Percentiles rank a stretch among this genome's conserved stretches.
Evolutionary conservation across 2,329 filamentous ascomycete genomes (phyloP).

Genomic region (Xylariales sp.): DNA sequence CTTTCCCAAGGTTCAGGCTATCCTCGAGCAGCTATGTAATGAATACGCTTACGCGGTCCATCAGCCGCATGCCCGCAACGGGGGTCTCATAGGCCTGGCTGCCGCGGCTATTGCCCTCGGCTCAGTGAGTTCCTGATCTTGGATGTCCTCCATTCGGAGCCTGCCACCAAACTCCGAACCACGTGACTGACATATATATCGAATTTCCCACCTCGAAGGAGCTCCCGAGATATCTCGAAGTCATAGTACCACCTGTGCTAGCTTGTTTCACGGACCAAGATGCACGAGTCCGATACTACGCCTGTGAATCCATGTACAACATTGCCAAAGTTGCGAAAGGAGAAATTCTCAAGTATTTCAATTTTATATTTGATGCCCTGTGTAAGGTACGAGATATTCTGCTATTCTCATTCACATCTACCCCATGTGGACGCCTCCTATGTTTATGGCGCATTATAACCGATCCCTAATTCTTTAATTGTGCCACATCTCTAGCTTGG

Average conservation of each 20-base stretch:
- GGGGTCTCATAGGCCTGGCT: slow-evolving; percentile 89
- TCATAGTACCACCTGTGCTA: slow-evolving; percentile 92
- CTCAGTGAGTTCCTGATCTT: slow-evolving; percentile 56
- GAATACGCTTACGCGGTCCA: slow-evolving; percentile 98
- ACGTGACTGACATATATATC: no score
- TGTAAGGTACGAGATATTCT: slow-evolving; percentile 92
- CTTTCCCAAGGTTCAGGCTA: slow-evolving; percentile 74
- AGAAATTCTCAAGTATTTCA: slow-evolving; percentile 95
- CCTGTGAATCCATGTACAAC: slow-evolving; percentile 99
- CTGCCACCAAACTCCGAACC: neutral
- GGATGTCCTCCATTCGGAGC: neutral
- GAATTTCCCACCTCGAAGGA: slow-evolving; percentile 68
- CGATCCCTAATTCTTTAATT: no score
- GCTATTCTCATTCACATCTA: slow-evolving; percentile 7
- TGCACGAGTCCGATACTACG: slow-evolving; percentile 94
- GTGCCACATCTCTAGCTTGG: slow-evolving; percentile 79
- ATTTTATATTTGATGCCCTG: slow-evolving; percentile 94
- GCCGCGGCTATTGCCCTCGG: slow-evolving; percentile 94
- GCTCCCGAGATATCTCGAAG: slow-evolving; percentile 83
- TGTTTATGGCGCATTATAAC: neutral
- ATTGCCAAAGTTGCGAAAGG: slow-evolving; percentile 99
- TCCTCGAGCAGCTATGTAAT: slow-evolving; percentile 94
- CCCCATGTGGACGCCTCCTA: neutral
- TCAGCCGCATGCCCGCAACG: slow-evolving; percentile 93
- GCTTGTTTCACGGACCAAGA: slow-evolving; percentile 98